phyloP scores from a whole-genome alignment of 352 stramenopile species.

The Pythium chondricola region DNA sequence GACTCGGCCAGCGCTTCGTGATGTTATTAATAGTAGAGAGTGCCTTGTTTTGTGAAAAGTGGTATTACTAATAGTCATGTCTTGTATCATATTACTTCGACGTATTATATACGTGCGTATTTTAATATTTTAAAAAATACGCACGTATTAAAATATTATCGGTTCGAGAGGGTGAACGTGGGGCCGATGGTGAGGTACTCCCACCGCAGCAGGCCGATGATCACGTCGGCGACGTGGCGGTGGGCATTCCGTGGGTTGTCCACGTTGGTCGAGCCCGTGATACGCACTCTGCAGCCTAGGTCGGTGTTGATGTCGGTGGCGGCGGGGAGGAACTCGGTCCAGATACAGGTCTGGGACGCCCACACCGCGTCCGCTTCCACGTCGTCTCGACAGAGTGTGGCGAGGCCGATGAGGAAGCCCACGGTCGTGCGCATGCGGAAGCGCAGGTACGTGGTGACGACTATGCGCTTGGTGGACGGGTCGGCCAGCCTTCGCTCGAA shows the following conservation, averaged over 20 bases:
- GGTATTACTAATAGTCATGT: no score
- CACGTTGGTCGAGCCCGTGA: conserved; percentile 9
- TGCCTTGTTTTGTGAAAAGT: no score
- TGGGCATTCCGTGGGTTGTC: conserved; percentile 7
- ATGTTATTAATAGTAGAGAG: conserved; percentile 5
- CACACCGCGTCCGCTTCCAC: neutral
- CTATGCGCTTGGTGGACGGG: conserved; percentile 8
- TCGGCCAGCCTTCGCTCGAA: conserved; percentile 15
- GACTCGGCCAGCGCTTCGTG: neutral
- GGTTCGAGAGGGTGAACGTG: conserved; percentile 12
- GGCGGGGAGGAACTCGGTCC: conserved; percentile 19
- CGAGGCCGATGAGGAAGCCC: conserved; percentile 16
- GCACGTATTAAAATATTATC: neutral
- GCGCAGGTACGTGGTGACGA: conserved; percentile 20
- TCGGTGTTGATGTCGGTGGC: conserved; percentile 4
- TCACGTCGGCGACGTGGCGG: conserved; percentile 14
- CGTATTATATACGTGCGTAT: no score
- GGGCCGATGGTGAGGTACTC: conserved; percentile 20
- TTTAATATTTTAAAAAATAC: no score
- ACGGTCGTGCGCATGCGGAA: conserved; percentile 11
- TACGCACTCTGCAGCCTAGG: conserved; percentile 15
- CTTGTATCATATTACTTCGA: no score
- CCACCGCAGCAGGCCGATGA: conserved; percentile 19
- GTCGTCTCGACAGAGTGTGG: neutral
- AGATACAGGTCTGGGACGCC: conserved; percentile 5